Evolutionary conservation across 768 basidiomycete species (phyloP), one percentile per base, ranked within the genome.

Genomic region (Rhodotorula graminis): DNA sequence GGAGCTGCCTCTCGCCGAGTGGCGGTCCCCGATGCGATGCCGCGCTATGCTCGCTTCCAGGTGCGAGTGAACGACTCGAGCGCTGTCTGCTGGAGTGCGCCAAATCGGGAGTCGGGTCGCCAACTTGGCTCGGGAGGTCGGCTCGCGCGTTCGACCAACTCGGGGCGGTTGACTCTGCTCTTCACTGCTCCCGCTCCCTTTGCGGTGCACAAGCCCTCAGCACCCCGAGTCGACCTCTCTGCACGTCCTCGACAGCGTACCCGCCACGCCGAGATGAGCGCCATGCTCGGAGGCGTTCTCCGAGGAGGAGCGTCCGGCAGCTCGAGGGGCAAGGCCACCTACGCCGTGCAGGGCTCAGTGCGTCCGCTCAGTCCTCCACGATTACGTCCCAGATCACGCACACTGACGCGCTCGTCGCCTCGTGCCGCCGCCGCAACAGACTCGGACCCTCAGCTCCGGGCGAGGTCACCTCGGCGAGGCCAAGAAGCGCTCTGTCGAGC

Each of bases 401-500:
- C 15, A 19, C 53, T n/a, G n/a, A 21, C 33, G 9, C 19, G 31
- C 56, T 57, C 19, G 8, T 23, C 56, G 31, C 15, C 9, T 19
- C 19, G 9, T 15, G 56, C 16, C 12, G 2, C 19, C 31, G 56
- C 8, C 14, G 8, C 14, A 18, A 25, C 52, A 64, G 55, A 52
- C 63, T 52, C 57, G 61, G 15, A 21, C 33, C 23, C 46, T 68
- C 15, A 61, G 64, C 61, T 64, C 63, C 25, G 63, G 63, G 5
- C 33, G 63, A 31, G 65, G 46, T 0, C 56, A 52, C 10, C 11
- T 57, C 23, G 60, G 60, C 12, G 60, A 61, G 44, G 44, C 40
- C n/a, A 64, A 65, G 55, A 74, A 59, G 31, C 37, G 74, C 0
- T 67, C 62, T 9, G 37, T 60, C 1, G 74, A 75, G 58, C 44